A percentile compares a stretch with the other conserved stretches of the same genome.
Evolutionary conservation across 2,329 filamentous ascomycete genomes (phyloP).

Genomic region (Aspergillus nomiae): DNA sequence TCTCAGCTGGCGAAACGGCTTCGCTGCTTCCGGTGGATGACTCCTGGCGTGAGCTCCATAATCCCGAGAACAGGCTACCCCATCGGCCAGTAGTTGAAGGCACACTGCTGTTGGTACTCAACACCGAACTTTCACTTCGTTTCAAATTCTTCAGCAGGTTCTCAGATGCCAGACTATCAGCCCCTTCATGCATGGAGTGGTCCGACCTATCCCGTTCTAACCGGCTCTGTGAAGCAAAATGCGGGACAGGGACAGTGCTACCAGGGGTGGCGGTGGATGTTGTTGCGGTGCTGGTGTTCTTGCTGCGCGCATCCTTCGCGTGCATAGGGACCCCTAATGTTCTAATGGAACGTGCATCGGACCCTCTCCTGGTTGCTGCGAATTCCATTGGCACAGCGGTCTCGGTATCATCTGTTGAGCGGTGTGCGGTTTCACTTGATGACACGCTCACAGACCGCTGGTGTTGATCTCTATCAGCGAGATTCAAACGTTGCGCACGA

Average conservation of each 20-base stretch:
- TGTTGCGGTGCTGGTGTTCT: conserved; percentile 53
- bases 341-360: conserved; percentile 47
- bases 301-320: conserved; percentile 44
- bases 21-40: conserved; percentile 47
- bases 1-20: conserved; percentile 22
- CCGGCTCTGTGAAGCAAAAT: conserved; percentile 51
- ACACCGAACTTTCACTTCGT: conserved; percentile 53
- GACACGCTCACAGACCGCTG: conserved; percentile 48
- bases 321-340: conserved; percentile 49
- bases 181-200: conserved; percentile 28
- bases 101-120: conserved; percentile 48
- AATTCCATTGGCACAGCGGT: conserved; percentile 24
- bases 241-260: conserved; percentile 53
- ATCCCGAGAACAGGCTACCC: conserved; percentile 58
- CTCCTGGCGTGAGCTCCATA: conserved; percentile 56
- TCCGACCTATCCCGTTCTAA: conserved; percentile 29
- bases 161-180: conserved; percentile 54
- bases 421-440: conserved; percentile 44
- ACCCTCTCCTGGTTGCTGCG: conserved; percentile 38
- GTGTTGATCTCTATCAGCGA: conserved; percentile 35
- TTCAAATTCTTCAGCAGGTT: conserved; percentile 57
- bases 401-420: conserved; percentile 37
- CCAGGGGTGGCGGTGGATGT: conserved; percentile 56
- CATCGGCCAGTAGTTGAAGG: conserved; percentile 53
- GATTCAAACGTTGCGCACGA: conserved; percentile 47